Conservation (phyloP, 1,139 yeast species). For the Sugiyamaella novakii region DNA sequence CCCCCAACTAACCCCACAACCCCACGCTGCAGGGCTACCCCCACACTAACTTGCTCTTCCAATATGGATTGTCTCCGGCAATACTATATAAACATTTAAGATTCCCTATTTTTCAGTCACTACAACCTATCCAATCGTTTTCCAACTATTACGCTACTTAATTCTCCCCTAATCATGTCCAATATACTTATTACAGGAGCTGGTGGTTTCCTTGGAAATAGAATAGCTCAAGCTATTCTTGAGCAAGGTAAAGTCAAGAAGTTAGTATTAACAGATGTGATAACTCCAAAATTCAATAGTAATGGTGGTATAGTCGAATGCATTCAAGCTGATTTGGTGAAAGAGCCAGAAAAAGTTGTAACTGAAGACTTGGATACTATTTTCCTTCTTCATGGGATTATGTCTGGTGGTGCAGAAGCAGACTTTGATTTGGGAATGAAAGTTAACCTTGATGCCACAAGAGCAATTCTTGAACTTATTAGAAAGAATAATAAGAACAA, state of each 20-base stretch:
- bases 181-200: slow-evolving; percentile 30
- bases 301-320: slow-evolving; percentile 11
- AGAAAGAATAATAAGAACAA: slow-evolving; percentile 19
- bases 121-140: no score
- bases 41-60: no score
- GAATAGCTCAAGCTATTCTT: slow-evolving; percentile 29
- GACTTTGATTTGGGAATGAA: slow-evolving; percentile 34
- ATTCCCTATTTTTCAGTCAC: no score
- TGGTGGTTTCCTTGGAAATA: slow-evolving; percentile 32
- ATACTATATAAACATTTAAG: no score
- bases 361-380: slow-evolving; percentile 26
- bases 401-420: slow-evolving; percentile 35
- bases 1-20: no score
- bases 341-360: slow-evolving; percentile 23
- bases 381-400: slow-evolving; percentile 34
- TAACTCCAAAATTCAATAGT: slow-evolving; percentile 23
- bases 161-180: neutral
- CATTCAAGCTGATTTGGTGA: slow-evolving; percentile 28
- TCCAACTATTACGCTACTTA: no score
- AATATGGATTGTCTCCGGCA: no score
- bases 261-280: slow-evolving; percentile 30
- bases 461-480: slow-evolving; percentile 29
- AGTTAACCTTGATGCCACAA: slow-evolving; percentile 33
- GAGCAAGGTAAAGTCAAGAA: slow-evolving; percentile 20
- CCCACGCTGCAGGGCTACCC: no score